phyloP scores from a whole-genome alignment of 2,329 filamentous ascomycete genomes.

The Dothideomycetes sp. region DNA sequence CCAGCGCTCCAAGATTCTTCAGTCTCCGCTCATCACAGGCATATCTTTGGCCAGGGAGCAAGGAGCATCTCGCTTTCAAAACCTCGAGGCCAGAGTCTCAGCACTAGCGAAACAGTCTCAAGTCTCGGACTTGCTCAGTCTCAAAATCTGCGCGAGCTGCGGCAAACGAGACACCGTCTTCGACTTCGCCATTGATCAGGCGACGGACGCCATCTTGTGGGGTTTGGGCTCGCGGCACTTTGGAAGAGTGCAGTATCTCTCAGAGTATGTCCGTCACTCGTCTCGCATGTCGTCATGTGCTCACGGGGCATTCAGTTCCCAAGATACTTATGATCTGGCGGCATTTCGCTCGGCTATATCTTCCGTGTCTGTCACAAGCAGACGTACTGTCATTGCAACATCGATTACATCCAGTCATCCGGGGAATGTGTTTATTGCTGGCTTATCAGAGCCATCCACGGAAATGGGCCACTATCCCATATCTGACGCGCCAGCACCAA shows the following conservation, averaged over 20 bases:
- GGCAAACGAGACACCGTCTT: constrained; percentile 6
- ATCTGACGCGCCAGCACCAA: constrained; percentile 3
- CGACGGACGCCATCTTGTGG: constrained; percentile 1
- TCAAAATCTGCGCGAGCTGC: constrained; percentile 8
- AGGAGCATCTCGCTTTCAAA: constrained; percentile 7
- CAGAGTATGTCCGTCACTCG: neutral
- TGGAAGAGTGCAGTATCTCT: neutral
- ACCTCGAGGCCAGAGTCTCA: constrained; percentile 5
- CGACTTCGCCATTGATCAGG: constrained; percentile 5
- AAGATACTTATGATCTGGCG: constrained; percentile 1
- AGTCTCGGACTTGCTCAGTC: constrained; percentile 1
- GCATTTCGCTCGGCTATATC: constrained; percentile 5
- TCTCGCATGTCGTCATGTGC: too few relatives aligned
- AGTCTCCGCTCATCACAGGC: constrained; percentile 1
- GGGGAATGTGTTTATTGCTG: constrained; percentile 9
- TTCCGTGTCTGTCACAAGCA: constrained; percentile 2
- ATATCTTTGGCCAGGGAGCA: constrained; percentile 8
- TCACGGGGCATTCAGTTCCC: too few relatives aligned
- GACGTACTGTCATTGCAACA: constrained; percentile 4
- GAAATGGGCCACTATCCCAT: constrained; percentile 3
- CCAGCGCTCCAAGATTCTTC: constrained; percentile 4
- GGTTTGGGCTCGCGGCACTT: constrained; percentile 3
- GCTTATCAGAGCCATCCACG: neutral
- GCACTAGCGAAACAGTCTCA: constrained; percentile 1
- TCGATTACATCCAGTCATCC: neutral